A percentile compares a stretch with the other conserved stretches of the same genome.
phyloP scores from a whole-genome alignment of 441 rosid genomes.

The Melastoma candidum region DNA sequence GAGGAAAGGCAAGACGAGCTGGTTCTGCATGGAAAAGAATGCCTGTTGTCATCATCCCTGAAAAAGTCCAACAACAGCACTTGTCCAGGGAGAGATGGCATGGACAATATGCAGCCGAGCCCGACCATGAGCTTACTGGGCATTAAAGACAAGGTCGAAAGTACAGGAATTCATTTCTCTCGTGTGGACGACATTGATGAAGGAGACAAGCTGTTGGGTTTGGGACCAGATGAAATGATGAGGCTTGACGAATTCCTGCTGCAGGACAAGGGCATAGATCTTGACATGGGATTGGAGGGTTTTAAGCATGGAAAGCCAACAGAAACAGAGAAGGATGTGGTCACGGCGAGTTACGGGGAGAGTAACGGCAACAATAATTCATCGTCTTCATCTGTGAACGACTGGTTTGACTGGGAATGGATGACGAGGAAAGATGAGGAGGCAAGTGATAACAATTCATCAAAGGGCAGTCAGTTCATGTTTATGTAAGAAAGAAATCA shows the following conservation, averaged over 20 bases:
- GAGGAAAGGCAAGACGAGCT: slow-evolving; percentile 28
- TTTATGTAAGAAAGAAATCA: too few species aligned
- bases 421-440: too few species aligned
- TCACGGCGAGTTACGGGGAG: too few species aligned
- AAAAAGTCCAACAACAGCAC: slow-evolving; percentile 1
- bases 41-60: neutral
- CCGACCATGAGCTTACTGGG: neutral
- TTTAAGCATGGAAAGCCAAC: too few species aligned
- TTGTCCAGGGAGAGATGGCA: neutral
- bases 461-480: too few species aligned
- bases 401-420: too few species aligned
- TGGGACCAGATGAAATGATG: slow-evolving; percentile 57
- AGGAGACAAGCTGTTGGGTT: neutral
- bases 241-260: slow-evolving; percentile 31
- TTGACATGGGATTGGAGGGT: neutral
- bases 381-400: too few species aligned
- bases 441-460: too few species aligned
- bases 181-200: neutral
- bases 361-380: too few species aligned
- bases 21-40: slow-evolving; percentile 31
- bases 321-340: too few species aligned
- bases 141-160: neutral
- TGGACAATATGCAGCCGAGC: slow-evolving; percentile 17
- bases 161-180: neutral
- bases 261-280: slow-evolving; percentile 13